Evolutionary conservation across 352 stramenopile genomes (phyloP), one percentile per base, ranked within the genome.

Genomic region (Saprolegnia parasitica): DNA sequence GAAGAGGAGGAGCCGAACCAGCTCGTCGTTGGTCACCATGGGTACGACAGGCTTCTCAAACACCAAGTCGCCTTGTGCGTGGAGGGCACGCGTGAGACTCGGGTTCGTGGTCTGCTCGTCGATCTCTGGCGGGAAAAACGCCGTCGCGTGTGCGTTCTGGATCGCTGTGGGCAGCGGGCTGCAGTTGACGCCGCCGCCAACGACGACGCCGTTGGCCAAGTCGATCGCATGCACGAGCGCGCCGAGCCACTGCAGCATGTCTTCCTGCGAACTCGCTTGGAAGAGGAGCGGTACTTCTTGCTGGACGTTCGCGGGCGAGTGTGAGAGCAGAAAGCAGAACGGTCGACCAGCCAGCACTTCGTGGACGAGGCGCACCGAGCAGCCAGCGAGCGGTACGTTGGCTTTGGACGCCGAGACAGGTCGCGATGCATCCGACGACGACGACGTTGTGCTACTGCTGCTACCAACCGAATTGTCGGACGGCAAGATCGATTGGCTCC

Each of bases 221-320:
- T 83, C 77, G 57, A 93, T 91, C 0, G 83, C 83, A 2, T 81
- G 82, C 63, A 87, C 76, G 67, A 93, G 81, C 23, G 80, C 79
- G 24, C 85, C 76, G 0, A 71, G 84, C 85, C 85, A 93, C 23
- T 77, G 66, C 29, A 77, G 52, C 47, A 81, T 61, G 61, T 93
- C 83, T 11, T 75, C 63, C 32, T 83, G 75, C 0, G 74, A 84
- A 0, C 70, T 65, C 5, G 85, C 83, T 63, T 93, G 82, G 47
- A 91, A 89, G 9, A 91, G 49, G 73, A 89, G 86, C 1, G 52
- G 52, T 16, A 60, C 52, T 60, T 60, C 52, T 20, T 60, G 24
- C 9, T 60, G 52, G 13, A 11, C 35, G 11, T 76, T 79, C 56
- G 86, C 79, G 16, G 83, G 61, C 55, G 80, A 77, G n/a, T 82